Conservation (phyloP, 805 yeast genomes). For the Sungouiozyma ichnusensis region DNA sequence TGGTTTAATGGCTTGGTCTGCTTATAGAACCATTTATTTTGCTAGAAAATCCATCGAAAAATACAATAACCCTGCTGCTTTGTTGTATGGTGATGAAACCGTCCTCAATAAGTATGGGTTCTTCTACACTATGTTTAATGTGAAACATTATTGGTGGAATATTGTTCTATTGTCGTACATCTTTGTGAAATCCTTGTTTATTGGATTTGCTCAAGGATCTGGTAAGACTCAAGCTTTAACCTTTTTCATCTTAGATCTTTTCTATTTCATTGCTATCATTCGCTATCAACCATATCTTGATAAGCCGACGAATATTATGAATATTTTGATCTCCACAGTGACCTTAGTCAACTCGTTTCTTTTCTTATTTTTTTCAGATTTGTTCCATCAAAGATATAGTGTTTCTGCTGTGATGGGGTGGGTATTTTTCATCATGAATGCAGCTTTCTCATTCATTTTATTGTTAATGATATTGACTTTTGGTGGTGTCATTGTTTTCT, state of each 20-base stretch:
- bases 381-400: slow-evolving; percentile 69
- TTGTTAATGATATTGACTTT: slow-evolving; percentile 61
- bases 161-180: slow-evolving; percentile 49
- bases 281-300: slow-evolving; percentile 68
- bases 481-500: slow-evolving; percentile 48
- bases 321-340: slow-evolving; percentile 63
- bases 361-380: slow-evolving; percentile 74
- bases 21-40: slow-evolving; percentile 49
- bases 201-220: slow-evolving; percentile 67
- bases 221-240: slow-evolving; percentile 78
- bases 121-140: slow-evolving; percentile 81
- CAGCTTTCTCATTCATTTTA: slow-evolving; percentile 72
- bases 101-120: slow-evolving; percentile 76
- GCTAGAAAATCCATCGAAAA: slow-evolving; percentile 51
- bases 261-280: slow-evolving; percentile 54
- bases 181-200: slow-evolving; percentile 58
- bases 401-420: slow-evolving; percentile 87
- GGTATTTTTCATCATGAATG: slow-evolving; percentile 79
- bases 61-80: slow-evolving; percentile 76
- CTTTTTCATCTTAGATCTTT: slow-evolving; percentile 65
- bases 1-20: slow-evolving; percentile 53
- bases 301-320: slow-evolving; percentile 68
- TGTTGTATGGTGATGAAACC: slow-evolving; percentile 66
- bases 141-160: slow-evolving; percentile 78
- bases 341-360: slow-evolving; percentile 70